Percentiles rank a stretch among this genome's conserved stretches.
Evolutionary conservation across 768 basidiomycete genomes (phyloP).

Genomic region (Coprinellus aureogranulatus): DNA sequence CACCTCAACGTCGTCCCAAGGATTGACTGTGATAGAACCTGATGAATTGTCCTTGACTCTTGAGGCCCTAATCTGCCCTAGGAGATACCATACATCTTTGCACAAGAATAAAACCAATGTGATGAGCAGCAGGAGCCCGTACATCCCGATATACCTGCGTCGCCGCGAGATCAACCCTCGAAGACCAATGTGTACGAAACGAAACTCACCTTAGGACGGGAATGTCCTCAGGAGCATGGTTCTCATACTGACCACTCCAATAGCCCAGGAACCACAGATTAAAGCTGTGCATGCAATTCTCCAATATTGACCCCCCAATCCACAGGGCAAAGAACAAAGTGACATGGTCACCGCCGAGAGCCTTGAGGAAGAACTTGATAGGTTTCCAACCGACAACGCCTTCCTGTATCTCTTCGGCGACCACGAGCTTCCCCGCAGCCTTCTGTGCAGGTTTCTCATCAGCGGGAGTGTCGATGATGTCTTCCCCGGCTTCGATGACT

Average conservation of each 20-base stretch:
- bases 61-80: slow-evolving; percentile 53
- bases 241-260: slow-evolving; percentile 48
- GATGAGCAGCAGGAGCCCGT: slow-evolving; percentile 14
- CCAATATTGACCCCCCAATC: slow-evolving; percentile 20
- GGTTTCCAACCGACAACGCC: slow-evolving; percentile 55
- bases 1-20: slow-evolving; percentile 62
- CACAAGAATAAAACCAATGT: slow-evolving; percentile 27
- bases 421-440: slow-evolving; percentile 52
- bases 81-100: slow-evolving; percentile 40
- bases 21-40: slow-evolving; percentile 48
- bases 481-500: slow-evolving; percentile 20
- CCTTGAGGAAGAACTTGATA: slow-evolving; percentile 33
- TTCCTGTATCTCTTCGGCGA: slow-evolving; percentile 56
- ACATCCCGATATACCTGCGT: slow-evolving; percentile 47
- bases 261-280: slow-evolving; percentile 42
- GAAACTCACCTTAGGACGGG: slow-evolving; percentile 36
- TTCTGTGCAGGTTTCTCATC: slow-evolving; percentile 12
- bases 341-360: slow-evolving; percentile 31
- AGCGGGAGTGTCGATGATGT: slow-evolving; percentile 24
- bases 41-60: slow-evolving; percentile 53
- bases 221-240: slow-evolving; percentile 31
- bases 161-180: no score
- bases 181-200: no score
- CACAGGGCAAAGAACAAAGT: slow-evolving; percentile 29
- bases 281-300: slow-evolving; percentile 19